Percentiles rank a stretch among this genome's conserved stretches.
These are phyloP conservation scores for Heterobasidion parviporum DNA, from an alignment of 1,284 basidiomycete species.

Conservation along the genomic window DNA sequence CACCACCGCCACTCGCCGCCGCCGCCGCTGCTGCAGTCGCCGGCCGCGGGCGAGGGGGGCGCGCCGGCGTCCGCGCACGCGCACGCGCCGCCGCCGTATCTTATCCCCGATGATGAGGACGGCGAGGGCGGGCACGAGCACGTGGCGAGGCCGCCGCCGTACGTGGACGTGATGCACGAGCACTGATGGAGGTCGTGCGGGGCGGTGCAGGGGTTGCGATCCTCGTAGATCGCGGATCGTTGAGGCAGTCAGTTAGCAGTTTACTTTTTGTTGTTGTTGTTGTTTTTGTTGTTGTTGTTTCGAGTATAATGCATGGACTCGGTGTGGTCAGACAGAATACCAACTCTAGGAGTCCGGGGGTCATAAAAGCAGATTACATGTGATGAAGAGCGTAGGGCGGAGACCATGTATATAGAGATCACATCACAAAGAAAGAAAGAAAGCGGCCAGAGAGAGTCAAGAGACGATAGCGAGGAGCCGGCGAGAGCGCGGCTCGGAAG, in stretches of 20 bases:
- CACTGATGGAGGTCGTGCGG: neutral
- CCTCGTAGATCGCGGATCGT: no score
- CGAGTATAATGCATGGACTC: neutral
- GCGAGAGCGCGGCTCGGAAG: no score
- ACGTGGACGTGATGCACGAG: constrained; percentile 33
- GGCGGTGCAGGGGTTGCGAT: neutral
- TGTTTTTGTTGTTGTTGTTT: neutral
- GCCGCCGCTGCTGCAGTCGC: neutral
- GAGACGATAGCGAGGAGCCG: constrained; percentile 14
- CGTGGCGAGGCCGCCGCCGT: constrained; percentile 47
- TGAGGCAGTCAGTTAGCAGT: neutral
- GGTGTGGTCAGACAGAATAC: neutral
- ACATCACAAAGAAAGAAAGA: constrained; percentile 14
- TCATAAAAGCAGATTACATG: constrained; percentile 24
- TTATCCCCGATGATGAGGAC: constrained; percentile 31
- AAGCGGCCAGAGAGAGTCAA: constrained; percentile 11
- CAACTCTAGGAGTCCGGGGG: constrained; percentile 9
- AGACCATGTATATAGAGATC: constrained; percentile 24
- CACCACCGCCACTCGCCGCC: constrained; percentile 14
- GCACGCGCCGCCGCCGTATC: constrained; percentile 43
- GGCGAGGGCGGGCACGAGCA: constrained; percentile 33
- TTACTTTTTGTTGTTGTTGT: neutral
- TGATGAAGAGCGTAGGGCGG: constrained; percentile 17
- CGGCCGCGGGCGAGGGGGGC: constrained; percentile 2
- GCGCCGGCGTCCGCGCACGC: constrained; percentile 19